These are phyloP conservation scores for Teunomyces kruisii DNA, from an alignment of 805 yeast genomes.

Conservation along the genomic window DNA sequence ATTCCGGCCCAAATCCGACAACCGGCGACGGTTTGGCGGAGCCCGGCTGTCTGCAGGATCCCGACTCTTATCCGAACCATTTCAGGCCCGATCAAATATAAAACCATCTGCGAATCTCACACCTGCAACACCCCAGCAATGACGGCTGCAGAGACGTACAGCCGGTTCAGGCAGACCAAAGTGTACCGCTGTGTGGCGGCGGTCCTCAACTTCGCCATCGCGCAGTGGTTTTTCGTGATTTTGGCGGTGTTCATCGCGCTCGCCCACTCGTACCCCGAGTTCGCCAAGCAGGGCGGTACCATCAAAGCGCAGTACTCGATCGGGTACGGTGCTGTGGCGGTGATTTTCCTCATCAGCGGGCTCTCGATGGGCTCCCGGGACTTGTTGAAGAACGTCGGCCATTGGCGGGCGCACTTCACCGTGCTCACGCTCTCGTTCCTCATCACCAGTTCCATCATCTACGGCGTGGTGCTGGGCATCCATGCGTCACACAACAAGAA, in stretches of 20 bases:
- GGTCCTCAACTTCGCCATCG: constrained; percentile 27
- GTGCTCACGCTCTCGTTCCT: constrained; percentile 68
- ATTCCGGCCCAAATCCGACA: no score
- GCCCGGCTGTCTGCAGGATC: neutral
- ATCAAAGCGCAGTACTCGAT: constrained; percentile 74
- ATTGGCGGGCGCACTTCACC: constrained; percentile 83
- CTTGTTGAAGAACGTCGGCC: constrained; percentile 58
- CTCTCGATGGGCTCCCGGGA: constrained; percentile 68
- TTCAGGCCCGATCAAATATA: neutral
- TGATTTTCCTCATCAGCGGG: constrained; percentile 81
- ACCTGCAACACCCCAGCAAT: neutral
- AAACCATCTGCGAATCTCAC: neutral
- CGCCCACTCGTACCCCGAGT: constrained; percentile 76
- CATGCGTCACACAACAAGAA: constrained; percentile 50
- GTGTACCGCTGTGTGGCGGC: neutral
- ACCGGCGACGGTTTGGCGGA: no score
- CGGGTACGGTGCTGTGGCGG: constrained; percentile 83
- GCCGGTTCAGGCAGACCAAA: neutral
- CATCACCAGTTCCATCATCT: constrained; percentile 68
- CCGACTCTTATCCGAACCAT: neutral
- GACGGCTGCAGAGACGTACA: neutral
- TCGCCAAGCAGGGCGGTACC: constrained; percentile 81
- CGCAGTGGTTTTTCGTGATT: constrained; percentile 75
- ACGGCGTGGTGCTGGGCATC: constrained; percentile 70
- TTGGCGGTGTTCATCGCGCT: constrained; percentile 72